Conservation (phyloP, 1,139 yeast species). For the Diutina scorzettiae region DNA sequence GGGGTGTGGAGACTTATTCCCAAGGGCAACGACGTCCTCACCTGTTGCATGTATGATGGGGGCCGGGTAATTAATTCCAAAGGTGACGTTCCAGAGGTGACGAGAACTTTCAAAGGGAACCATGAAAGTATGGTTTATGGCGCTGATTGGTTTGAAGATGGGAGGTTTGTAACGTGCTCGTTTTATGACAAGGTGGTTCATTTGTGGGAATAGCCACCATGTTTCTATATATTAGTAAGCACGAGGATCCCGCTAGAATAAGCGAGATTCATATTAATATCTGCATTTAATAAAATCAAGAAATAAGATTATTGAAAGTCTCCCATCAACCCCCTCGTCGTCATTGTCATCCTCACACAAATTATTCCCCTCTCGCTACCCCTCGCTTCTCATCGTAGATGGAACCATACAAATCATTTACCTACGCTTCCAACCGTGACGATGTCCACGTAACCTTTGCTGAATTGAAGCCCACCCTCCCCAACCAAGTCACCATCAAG, state of each 20-base stretch:
- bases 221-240: neutral
- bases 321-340: too few species aligned
- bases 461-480: neutral
- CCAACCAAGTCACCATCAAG: slow-evolving; percentile 40
- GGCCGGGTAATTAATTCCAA: slow-evolving; percentile 47
- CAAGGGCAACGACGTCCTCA: slow-evolving; percentile 39
- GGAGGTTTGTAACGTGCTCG: slow-evolving; percentile 59
- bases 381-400: too few species aligned
- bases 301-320: too few species aligned
- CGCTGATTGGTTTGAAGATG: slow-evolving; percentile 66
- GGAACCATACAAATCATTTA: neutral
- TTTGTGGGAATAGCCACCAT: slow-evolving; percentile 34
- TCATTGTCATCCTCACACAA: too few species aligned
- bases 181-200: slow-evolving; percentile 82
- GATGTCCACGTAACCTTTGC: neutral
- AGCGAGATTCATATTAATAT: too few species aligned
- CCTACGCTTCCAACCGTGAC: neutral
- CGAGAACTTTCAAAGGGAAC: slow-evolving; percentile 45
- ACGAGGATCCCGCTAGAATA: too few species aligned
- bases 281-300: too few species aligned
- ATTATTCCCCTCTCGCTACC: too few species aligned
- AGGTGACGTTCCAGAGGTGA: slow-evolving; percentile 28
- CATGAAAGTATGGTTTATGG: slow-evolving; percentile 95
- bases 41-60: slow-evolving; percentile 95
- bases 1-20: slow-evolving; percentile 93